Evolutionary conservation across 1,139 yeast species (phyloP), one percentile per base, ranked within the genome.

Genomic region (Saccharomyces hybrid): DNA sequence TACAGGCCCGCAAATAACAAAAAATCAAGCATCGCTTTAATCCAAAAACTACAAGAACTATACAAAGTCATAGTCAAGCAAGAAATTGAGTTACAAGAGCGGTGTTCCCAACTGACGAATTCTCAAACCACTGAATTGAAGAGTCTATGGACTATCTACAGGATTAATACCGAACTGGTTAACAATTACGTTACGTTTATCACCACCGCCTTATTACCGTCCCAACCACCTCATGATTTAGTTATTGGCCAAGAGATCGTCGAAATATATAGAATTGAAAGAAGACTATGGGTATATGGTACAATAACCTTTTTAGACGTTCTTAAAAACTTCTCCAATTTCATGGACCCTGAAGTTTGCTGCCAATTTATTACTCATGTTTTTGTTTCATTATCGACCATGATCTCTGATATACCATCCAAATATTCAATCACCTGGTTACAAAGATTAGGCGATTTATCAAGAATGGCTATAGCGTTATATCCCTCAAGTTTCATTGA

Each of bases 261-360:
- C 7, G 86, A 84, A 59, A 78, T 85, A 50, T 86, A 86, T 68
- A 82, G 88, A 67, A 85, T 86, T 51, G 88, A 88, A 46, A 75
- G 91, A 61, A 74, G 93, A 61, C 77, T 86, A 77, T 86, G 93
- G 93, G 91, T 86, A 8, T 86, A 86, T 67, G 95, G 95, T 24
- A 81, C 87, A 6, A 90, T 86, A 24, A 88, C 85, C 32, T 85
- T 86, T 61, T 72, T 86, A 51, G 95, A 86, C 68, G 89, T 86
- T n/a, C 73, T 86, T 65, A 86, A 86, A 64, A 86, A 85, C 66
- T 84, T 86, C 52, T 78, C 80, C 44, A 78, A 83, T 52, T 73
- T 73, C 55, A 70, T 73, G 61, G 77, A 73, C 54, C 76, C 75
- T 26, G 76, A 73, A 55, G 74, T 73, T 4, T 73, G 76, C 55